Evolutionary conservation across 2,329 filamentous ascomycete species (phyloP).

Genomic region (Dactylellina parvicollis): DNA sequence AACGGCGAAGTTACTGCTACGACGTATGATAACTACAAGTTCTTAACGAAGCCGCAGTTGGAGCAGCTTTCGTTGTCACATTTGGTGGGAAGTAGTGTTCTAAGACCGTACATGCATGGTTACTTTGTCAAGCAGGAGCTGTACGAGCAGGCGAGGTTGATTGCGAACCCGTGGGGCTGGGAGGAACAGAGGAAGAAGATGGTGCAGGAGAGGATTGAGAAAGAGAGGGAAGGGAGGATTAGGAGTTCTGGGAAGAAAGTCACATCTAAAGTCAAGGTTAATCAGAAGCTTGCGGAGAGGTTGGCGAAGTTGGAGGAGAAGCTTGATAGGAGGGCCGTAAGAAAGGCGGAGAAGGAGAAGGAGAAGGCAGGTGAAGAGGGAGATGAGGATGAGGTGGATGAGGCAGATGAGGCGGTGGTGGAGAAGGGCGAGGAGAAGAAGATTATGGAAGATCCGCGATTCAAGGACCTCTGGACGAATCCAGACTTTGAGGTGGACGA

Average conservation of each 20-base stretch:
- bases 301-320: conserved; percentile 75
- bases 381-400: conserved; percentile 68
- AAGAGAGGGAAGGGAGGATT: conserved; percentile 94
- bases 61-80: conserved; percentile 86
- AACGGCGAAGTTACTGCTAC: conserved; percentile 64
- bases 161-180: conserved; percentile 92
- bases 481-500: conserved; percentile 94
- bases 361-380: conserved; percentile 67
- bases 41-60: conserved; percentile 87
- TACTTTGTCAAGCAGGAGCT: conserved; percentile 96
- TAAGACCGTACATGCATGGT: conserved; percentile 98
- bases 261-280: conserved; percentile 78
- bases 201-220: conserved; percentile 93
- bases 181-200: conserved; percentile 91
- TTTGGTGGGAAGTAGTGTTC: conserved; percentile 84
- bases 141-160: conserved; percentile 92
- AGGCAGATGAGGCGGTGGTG: conserved; percentile 55
- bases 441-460: conserved; percentile 81
- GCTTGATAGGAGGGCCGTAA: conserved; percentile 67
- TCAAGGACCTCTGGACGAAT: conserved; percentile 88
- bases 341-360: conserved; percentile 61
- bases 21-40: conserved; percentile 98
- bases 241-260: conserved; percentile 83
- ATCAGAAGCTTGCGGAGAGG: conserved; percentile 71
- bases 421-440: conserved; percentile 62